Conservation (phyloP, 345 rosid species). For the Kandelia obovata region DNA sequence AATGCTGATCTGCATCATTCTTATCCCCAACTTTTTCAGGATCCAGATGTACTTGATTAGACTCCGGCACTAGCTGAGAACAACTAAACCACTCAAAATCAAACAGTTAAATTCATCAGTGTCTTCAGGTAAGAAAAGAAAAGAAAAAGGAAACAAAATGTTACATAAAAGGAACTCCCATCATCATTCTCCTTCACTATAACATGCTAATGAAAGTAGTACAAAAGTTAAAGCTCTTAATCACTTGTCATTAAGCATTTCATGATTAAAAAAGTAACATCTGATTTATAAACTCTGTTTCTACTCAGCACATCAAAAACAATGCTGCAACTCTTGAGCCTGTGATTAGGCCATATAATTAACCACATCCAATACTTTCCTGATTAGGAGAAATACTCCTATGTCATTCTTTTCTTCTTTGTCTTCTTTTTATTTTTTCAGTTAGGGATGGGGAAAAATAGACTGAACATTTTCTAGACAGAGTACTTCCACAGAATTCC, state of each 20-base stretch:
- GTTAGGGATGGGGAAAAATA: too few species aligned
- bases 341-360: background rate
- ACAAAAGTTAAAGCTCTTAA: background rate
- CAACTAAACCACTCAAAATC: conserved; percentile 27
- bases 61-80: conserved; percentile 14
- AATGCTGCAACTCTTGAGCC: background rate
- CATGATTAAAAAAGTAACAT: background rate
- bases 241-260: background rate
- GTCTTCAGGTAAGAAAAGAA: too few species aligned
- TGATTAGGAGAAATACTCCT: background rate
- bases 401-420: background rate
- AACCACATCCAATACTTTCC: too few species aligned
- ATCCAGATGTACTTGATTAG: conserved; percentile 20
- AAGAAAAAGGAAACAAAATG: background rate
- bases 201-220: background rate
- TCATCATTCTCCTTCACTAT: background rate
- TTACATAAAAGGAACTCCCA: background rate
- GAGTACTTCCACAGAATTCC: too few species aligned
- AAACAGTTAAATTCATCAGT: conserved; percentile 10
- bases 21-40: conserved; percentile 13
- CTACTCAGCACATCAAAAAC: background rate
- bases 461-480: too few species aligned
- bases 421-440: too few species aligned
- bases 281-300: background rate
- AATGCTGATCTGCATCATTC: conserved; percentile 14